phyloP scores from a whole-genome alignment of 1,284 basidiomycete species.

The Malassezia cuniculi region DNA sequence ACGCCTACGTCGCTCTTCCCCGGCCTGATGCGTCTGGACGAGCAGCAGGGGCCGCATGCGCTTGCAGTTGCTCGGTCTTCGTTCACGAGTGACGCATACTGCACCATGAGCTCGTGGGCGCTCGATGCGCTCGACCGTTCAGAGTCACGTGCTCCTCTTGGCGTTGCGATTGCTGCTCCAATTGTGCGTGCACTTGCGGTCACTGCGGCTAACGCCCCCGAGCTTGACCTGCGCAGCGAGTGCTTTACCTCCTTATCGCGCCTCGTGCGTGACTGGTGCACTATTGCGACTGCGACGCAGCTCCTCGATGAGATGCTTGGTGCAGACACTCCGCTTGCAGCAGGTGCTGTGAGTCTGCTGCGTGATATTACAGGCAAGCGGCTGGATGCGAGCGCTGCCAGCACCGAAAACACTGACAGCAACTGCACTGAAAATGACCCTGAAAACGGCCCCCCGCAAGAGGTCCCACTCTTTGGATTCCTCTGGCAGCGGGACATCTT shows the following conservation, averaged over 20 bases:
- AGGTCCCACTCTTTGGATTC: no score
- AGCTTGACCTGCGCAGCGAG: background rate
- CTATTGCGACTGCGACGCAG: background rate
- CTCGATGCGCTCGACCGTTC: conserved; percentile 1
- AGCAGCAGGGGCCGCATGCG: background rate
- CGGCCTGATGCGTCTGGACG: background rate
- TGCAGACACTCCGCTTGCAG: conserved; percentile 6
- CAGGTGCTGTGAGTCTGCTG: conserved; percentile 6
- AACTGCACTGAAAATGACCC: no score
- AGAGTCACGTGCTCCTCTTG: background rate
- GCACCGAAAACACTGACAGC: no score
- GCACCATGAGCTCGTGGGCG: conserved; percentile 4
- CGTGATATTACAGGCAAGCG: no score
- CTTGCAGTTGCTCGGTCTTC: conserved; percentile 1
- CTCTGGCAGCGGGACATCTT: no score
- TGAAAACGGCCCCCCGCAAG: no score
- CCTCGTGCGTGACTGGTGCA: conserved; percentile 6
- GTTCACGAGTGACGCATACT: conserved; percentile 2
- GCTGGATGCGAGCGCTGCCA: no score
- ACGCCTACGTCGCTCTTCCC: conserved; percentile 1
- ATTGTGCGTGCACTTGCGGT: conserved; percentile 5
- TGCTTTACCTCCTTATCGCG: background rate
- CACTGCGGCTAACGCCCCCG: background rate
- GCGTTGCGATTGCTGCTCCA: background rate
- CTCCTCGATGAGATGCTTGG: conserved; percentile 7